Percentiles rank a stretch among this genome's conserved stretches.
These are phyloP conservation scores for Dioszegia aurantiaca DNA, from an alignment of 768 basidiomycete species.

Conservation along the genomic window DNA sequence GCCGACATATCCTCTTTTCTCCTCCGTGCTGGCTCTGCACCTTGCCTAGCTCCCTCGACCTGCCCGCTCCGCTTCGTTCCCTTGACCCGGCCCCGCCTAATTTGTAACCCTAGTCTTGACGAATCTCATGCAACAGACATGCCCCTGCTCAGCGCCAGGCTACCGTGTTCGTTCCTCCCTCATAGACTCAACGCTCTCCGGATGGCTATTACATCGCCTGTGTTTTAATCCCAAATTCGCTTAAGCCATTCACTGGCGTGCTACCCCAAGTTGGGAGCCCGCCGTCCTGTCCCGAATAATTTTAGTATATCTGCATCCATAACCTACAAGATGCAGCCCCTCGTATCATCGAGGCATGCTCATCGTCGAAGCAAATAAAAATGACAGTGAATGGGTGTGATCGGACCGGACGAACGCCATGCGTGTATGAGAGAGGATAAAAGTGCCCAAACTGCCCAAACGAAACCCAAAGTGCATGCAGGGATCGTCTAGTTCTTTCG, in stretches of 20 bases:
- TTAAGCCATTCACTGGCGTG: too few species aligned
- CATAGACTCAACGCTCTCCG: too few species aligned
- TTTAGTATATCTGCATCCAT: conserved; percentile 8
- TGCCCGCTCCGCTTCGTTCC: too few species aligned
- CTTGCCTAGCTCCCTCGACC: too few species aligned
- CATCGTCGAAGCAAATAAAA: conserved; percentile 2
- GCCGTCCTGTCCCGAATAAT: not conserved
- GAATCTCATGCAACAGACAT: not conserved
- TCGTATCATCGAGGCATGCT: conserved; percentile 13
- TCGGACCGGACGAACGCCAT: not conserved
- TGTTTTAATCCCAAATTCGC: too few species aligned
- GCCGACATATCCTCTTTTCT: not conserved
- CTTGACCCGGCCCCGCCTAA: too few species aligned
- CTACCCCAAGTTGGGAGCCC: too few species aligned
- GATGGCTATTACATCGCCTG: too few species aligned
- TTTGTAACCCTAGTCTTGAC: not conserved
- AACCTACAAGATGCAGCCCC: conserved; percentile 15
- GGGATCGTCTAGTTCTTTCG: conserved; percentile 62
- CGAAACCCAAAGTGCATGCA: conserved; percentile 1
- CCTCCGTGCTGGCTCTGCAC: not conserved
- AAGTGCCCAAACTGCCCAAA: not conserved
- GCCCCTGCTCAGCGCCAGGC: too few species aligned
- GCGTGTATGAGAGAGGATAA: too few species aligned
- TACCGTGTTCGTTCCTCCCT: too few species aligned
- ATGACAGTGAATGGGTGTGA: conserved; percentile 1